Conservation (phyloP, 164 flowering plant genomes). For the Umbellularia californica region DNA sequence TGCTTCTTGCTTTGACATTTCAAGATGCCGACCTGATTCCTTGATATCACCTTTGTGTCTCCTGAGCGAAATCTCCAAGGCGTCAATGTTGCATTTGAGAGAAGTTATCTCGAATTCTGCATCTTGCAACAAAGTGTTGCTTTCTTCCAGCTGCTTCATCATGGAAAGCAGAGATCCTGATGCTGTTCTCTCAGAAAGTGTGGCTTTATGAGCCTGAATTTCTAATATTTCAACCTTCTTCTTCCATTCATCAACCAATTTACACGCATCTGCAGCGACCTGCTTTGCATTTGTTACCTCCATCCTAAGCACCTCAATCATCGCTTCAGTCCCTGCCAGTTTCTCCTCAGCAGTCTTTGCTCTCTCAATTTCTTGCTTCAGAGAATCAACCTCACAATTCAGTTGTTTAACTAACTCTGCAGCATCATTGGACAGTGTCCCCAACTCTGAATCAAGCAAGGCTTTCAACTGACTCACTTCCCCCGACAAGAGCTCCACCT, state of each 20-base stretch:
- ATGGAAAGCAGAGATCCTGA: slow-evolving; percentile 62
- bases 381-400: slow-evolving; percentile 47
- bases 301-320: slow-evolving; percentile 40
- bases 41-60: slow-evolving; percentile 60
- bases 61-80: slow-evolving; percentile 62
- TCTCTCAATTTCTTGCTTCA: slow-evolving; percentile 39
- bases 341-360: slow-evolving; percentile 16
- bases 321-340: slow-evolving; percentile 14
- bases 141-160: slow-evolving; percentile 69
- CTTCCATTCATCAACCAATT: slow-evolving; percentile 54
- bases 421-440: slow-evolving; percentile 43
- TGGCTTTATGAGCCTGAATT: slow-evolving; percentile 43
- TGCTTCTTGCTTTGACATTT: slow-evolving; percentile 44
- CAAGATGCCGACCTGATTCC: slow-evolving; percentile 39
- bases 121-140: slow-evolving; percentile 52
- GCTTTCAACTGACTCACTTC: slow-evolving; percentile 62
- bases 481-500: slow-evolving; percentile 58
- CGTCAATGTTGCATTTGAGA: slow-evolving; percentile 56
- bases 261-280: slow-evolving; percentile 69
- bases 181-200: slow-evolving; percentile 61
- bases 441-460: slow-evolving; percentile 55
- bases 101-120: slow-evolving; percentile 60
- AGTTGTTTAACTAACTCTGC: slow-evolving; percentile 38
- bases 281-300: slow-evolving; percentile 67
- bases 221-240: slow-evolving; percentile 53